Evolutionary conservation across 2,329 filamentous ascomycete genomes (phyloP), one percentile per base, ranked within the genome.

Genomic region (Escovopsis sp.): DNA sequence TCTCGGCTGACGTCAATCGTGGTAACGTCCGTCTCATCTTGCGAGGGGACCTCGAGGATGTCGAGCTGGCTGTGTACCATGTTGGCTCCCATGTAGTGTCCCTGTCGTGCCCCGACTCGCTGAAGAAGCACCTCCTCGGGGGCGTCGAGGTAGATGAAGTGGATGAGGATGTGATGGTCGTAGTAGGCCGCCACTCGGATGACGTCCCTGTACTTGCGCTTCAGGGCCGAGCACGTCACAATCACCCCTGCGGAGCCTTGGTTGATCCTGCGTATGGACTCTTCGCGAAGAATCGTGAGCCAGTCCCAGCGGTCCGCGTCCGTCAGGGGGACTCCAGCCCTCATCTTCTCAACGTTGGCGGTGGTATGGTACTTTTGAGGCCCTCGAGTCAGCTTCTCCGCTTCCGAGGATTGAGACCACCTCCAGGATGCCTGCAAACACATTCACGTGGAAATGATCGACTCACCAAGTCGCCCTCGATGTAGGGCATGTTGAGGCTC

Each of bases 251-350:
- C 64, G 14, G 74, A 70, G 32, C 78, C 76, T 39, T 60, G 62
- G 42, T 67, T 64, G 45, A 82, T 66, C 39, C 66, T 66, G 41
- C 63, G 62, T 42, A 79, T 67, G 7, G 77, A 75, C 53, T 79
- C 80, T 49, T 85, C 74, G 48, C 84, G 82, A 12, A 91, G 71
- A 11, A 71, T 70, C 37, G 81, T 84, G 48, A 98, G 78, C 91
- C 91, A 98, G 66, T 95, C 89, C 91, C 91, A 96, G 48, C 91
- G 82, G 64, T 98, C 91, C 45, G 79, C 81, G 57, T 98, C 91
- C 43, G 84, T 94, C 31, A 98, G 71, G 2, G 91, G 87, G 43
- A 78, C 79, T 50, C 85, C 85, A 51, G 71, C 72, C 55, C 74
- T 71, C 91, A 98, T 98, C 64, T 96, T 98, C 42, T 88, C 80